Base-by-base conservation (phyloP, 306 rosid genomes). In the Trichosanthes truncata region DNA sequence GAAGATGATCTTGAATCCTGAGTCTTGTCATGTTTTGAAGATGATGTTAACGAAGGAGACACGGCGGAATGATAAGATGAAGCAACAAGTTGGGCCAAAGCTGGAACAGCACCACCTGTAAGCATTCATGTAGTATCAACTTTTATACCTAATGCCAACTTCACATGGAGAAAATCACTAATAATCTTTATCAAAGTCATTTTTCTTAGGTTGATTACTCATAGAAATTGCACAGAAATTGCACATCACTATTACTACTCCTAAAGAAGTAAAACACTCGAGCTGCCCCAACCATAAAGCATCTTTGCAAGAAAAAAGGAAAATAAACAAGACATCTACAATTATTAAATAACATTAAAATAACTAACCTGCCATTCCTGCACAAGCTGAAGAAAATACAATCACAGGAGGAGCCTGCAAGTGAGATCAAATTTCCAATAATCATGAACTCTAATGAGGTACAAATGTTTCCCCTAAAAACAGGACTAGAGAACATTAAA, bases 361-460 rank as follows among this genome's bases (percentile, higher is more conserved):
- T 38, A 67, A 52, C 80, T 77, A 33, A 92, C 97, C 97, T 86
- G 96, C 88, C 80, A 92, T 80, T 78, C 97, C 97, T n/a, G 98
- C 98, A 79, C 93, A 94, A 77, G 92, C 91, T 25, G 97, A 94
- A 84, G 98, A 94, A 85, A 92, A 90, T 74, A 94, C 88, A 35
- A 92, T 83, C 88, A 94, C 97, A 9, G 98, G 98, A 1, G 98
- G 98, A 77, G 98, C 89, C 97, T 94, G 91, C 87, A 90, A 74
- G 78, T 83, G 53, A 74, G 67, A 52, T 15, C 2, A n/a, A 10
- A 73, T 7, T 43, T 67, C 14, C 18, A 48, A 49, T 8, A 17
- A 35, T 43, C 46, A 69, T 10, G 25, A 66, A 8, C 7, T 63
- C 31, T 10, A 8, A 29, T 23, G 31, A 21, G 40, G 69, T 60